Conservation (phyloP, 495 filamentous ascomycete species). For the Friedmanniomyces endolithicus region DNA sequence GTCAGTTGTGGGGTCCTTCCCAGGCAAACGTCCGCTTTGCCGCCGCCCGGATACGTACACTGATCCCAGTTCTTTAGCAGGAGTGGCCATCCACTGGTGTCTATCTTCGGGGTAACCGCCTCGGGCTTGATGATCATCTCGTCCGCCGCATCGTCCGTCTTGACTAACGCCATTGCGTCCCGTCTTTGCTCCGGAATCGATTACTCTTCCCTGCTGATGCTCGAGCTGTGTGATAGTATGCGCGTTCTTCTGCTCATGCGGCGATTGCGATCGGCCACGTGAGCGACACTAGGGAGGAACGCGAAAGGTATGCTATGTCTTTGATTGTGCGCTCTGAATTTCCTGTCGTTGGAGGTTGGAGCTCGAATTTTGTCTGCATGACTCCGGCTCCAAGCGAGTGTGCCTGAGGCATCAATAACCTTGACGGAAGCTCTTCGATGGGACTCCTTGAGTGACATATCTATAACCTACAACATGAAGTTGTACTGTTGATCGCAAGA, state of each 20-base stretch:
- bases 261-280: neutral
- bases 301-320: neutral
- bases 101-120: slow-evolving; percentile 52
- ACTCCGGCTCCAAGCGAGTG: too few relatives aligned
- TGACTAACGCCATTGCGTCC: slow-evolving; percentile 46
- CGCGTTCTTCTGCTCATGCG: neutral
- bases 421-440: too few relatives aligned
- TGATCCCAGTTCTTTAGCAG: slow-evolving; percentile 87
- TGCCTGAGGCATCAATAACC: too few relatives aligned
- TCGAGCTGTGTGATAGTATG: neutral
- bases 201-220: neutral
- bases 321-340: neutral
- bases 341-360: too few relatives aligned
- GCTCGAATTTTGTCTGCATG: too few relatives aligned
- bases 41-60: slow-evolving; percentile 34
- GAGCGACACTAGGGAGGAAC: neutral
- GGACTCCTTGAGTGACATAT: too few relatives aligned
- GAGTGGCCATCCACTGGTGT: slow-evolving; percentile 75
- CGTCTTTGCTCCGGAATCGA: neutral
- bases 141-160: slow-evolving; percentile 50
- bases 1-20: neutral
- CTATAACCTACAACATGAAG: too few relatives aligned
- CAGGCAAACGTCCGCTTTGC: neutral
- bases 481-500: too few relatives aligned
- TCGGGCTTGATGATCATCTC: slow-evolving; percentile 75